Evolutionary conservation across 1,284 basidiomycete species (phyloP).

Genomic region (Lignosus rhinocerotis): DNA sequence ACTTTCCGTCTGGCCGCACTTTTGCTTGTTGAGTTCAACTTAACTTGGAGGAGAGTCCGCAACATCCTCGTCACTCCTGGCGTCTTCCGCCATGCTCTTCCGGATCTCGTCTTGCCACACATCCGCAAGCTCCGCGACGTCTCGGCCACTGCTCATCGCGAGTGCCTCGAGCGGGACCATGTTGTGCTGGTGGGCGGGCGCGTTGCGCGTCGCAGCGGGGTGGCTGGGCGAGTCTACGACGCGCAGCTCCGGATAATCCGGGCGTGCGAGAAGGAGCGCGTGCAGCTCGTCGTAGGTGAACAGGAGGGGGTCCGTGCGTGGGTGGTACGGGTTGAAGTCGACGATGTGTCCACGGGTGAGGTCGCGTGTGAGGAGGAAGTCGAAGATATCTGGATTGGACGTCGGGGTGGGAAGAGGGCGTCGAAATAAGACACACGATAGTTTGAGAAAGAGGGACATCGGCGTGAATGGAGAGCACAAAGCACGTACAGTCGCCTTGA

Average conservation of each 20-base stretch:
- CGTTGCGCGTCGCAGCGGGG: conserved; percentile 62
- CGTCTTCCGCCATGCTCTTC: conserved; percentile 37
- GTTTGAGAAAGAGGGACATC: neutral
- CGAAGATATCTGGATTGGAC: conserved; percentile 80
- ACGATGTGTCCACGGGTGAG: conserved; percentile 75
- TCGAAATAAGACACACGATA: neutral
- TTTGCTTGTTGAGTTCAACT: no score
- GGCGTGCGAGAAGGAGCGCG: conserved; percentile 35
- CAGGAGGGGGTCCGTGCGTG: conserved; percentile 83
- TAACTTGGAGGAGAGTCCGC: no score
- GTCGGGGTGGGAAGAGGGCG: neutral
- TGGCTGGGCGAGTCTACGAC: conserved; percentile 76
- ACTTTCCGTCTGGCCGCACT: no score
- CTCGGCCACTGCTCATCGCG: conserved; percentile 71
- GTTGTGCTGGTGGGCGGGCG: conserved; percentile 82
- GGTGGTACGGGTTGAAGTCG: conserved; percentile 90
- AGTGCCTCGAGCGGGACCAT: conserved; percentile 92
- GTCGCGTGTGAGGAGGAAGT: conserved; percentile 85
- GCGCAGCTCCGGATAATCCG: conserved; percentile 50
- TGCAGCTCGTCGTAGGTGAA: conserved; percentile 84
- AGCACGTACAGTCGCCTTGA: conserved; percentile 62
- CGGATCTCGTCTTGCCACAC: conserved; percentile 63
- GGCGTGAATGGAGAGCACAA: neutral
- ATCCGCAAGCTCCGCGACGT: conserved; percentile 72
- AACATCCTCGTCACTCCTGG: neutral